Conservation (phyloP, 2,329 filamentous ascomycete genomes). For the Podosphaera xanthii region DNA sequence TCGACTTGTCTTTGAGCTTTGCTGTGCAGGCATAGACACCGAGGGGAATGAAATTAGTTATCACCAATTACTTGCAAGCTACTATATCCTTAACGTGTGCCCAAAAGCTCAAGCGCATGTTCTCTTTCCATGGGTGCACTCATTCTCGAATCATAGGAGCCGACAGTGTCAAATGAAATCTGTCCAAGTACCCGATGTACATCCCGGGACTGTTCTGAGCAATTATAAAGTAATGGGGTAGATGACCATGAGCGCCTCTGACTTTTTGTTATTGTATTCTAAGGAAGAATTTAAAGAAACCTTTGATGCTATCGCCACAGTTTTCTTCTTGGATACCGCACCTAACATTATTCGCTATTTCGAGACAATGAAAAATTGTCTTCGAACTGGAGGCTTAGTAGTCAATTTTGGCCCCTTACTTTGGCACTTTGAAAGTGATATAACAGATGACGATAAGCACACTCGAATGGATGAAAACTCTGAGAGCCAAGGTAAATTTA, state of each 20-base stretch:
- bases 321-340: slow-evolving; percentile 95
- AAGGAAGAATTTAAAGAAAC: slow-evolving; percentile 32
- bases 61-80: slow-evolving; percentile 77
- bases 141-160: slow-evolving; percentile 64
- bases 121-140: slow-evolving; percentile 68
- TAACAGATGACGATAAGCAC: slow-evolving; percentile 30
- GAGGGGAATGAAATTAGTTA: slow-evolving; percentile 96
- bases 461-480: slow-evolving; percentile 18
- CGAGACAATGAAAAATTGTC: slow-evolving; percentile 56
- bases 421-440: slow-evolving; percentile 81
- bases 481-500: slow-evolving; percentile 6
- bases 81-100: slow-evolving; percentile 51
- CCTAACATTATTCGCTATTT: slow-evolving; percentile 83
- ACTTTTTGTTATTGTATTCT: slow-evolving; percentile 74
- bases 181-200: slow-evolving; percentile 60
- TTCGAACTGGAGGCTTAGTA: slow-evolving; percentile 58
- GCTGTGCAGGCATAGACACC: slow-evolving; percentile 42
- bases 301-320: slow-evolving; percentile 68
- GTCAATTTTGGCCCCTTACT: slow-evolving; percentile 78
- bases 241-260: slow-evolving; percentile 85
- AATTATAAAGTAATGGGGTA: slow-evolving; percentile 24
- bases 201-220: slow-evolving; percentile 35
- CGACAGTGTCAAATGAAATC: slow-evolving; percentile 52
- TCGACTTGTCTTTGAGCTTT: slow-evolving; percentile 72
- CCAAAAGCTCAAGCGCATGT: slow-evolving; percentile 36